Evolutionary conservation across 2,329 filamentous ascomycete genomes (phyloP).

Genomic region (Penicillium sp.): DNA sequence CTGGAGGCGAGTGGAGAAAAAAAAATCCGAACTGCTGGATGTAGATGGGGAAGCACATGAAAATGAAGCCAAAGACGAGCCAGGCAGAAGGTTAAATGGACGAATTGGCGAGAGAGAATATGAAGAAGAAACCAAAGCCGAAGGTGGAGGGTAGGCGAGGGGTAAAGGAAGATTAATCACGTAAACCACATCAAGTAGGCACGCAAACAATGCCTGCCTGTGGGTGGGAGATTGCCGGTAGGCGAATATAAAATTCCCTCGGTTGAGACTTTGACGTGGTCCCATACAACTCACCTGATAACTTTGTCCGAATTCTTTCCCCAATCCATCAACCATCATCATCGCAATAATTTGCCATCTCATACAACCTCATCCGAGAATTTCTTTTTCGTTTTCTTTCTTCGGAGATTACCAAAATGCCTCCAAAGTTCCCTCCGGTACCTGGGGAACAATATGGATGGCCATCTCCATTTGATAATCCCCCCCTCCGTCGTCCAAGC

Average conservation of each 20-base stretch:
- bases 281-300: neutral
- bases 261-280: neutral
- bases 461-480: no score
- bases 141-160: neutral
- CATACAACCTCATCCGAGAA: no score
- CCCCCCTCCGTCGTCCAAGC: neutral
- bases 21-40: neutral
- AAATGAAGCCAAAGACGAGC: neutral
- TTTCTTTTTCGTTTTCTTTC: no score
- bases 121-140: no score
- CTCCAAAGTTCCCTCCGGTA: no score
- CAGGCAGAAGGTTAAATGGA: no score
- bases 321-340: neutral
- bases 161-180: neutral
- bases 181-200: neutral
- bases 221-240: neutral
- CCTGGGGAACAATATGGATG: no score
- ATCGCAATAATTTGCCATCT: neutral
- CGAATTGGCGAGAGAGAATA: no score
- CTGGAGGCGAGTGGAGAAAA: fast-evolving
- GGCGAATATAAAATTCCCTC: neutral
- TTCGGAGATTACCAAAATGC: no score
- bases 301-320: neutral
- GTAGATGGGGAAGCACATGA: neutral
- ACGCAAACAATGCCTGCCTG: no score